Conservation (phyloP, 2,329 filamentous ascomycete species). For the Calonectria hawksworthii region DNA sequence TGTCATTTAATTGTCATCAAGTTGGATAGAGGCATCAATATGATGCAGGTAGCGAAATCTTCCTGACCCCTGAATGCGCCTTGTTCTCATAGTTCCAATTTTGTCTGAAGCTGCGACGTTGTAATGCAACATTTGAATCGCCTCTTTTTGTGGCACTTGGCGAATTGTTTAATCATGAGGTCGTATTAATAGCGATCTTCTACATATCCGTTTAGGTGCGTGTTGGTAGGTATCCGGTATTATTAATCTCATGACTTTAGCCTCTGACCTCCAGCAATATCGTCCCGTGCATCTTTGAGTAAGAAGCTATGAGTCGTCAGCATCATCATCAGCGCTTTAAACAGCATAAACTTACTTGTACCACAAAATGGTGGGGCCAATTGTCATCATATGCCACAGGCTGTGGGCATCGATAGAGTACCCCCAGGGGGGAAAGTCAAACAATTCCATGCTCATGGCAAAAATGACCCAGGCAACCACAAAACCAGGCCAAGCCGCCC, state of each 20-base stretch:
- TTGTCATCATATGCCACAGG: constrained; percentile 95
- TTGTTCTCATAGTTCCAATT: neutral
- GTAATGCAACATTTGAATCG: neutral
- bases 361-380: constrained; percentile 89
- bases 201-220: neutral
- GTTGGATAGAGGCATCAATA: neutral
- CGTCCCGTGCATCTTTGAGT: constrained; percentile 86
- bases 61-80: neutral
- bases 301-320: constrained; percentile 75
- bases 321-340: neutral
- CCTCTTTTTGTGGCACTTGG: neutral
- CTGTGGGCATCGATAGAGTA: constrained; percentile 93
- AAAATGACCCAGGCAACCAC: constrained; percentile 93
- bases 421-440: constrained; percentile 90
- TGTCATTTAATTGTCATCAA: constrained; percentile 12
- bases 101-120: neutral
- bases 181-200: constrained; percentile 13
- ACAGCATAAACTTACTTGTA: constrained; percentile 83
- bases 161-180: neutral
- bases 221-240: neutral
- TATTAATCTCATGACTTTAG: constrained; percentile 69
- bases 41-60: neutral
- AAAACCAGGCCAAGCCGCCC: constrained; percentile 91
- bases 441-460: constrained; percentile 94
- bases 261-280: constrained; percentile 77